Evolutionary conservation across 306 rosid genomes (phyloP).

Genomic region (Bauhinia variegata): DNA sequence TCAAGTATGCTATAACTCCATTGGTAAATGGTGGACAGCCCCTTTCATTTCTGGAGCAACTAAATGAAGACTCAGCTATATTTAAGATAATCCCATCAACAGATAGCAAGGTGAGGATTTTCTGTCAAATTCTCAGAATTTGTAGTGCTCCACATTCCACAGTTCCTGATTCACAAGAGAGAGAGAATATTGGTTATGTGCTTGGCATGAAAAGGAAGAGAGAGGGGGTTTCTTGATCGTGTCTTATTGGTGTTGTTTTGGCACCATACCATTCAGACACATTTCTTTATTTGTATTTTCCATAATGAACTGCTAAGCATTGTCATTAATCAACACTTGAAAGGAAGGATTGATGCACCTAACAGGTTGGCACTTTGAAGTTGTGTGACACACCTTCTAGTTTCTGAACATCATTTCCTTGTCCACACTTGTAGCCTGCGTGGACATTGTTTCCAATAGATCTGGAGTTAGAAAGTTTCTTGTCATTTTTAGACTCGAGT

Average conservation of each 20-base stretch:
- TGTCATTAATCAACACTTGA: neutral
- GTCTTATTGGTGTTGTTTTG: conserved; percentile 12
- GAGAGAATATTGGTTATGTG: neutral
- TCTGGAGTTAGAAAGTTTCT: neutral
- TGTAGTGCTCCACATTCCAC: neutral
- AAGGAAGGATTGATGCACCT: neutral
- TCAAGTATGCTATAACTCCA: conserved; percentile 67
- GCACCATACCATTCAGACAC: neutral
- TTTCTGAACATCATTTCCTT: neutral
- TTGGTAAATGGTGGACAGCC: conserved; percentile 55
- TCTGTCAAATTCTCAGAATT: conserved; percentile 19
- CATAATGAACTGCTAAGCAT: conserved; percentile 9
- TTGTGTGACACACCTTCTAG: neutral
- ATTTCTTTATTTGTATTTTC: conserved; percentile 16
- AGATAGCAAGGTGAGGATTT: conserved; percentile 57
- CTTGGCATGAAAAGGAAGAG: neutral
- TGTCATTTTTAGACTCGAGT: conserved; percentile 20
- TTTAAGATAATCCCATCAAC: conserved; percentile 59
- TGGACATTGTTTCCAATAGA: neutral
- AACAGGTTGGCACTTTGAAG: neutral
- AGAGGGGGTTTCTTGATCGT: conserved; percentile 10
- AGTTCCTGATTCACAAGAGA: conserved; percentile 1
- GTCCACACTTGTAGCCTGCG: neutral
- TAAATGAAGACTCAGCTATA: conserved; percentile 52
- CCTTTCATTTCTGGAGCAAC: conserved; percentile 61